Percentiles rank a stretch among this genome's conserved stretches.
Conservation (phyloP, 177 flowering plant species). For the Vitis hybrid region DNA sequence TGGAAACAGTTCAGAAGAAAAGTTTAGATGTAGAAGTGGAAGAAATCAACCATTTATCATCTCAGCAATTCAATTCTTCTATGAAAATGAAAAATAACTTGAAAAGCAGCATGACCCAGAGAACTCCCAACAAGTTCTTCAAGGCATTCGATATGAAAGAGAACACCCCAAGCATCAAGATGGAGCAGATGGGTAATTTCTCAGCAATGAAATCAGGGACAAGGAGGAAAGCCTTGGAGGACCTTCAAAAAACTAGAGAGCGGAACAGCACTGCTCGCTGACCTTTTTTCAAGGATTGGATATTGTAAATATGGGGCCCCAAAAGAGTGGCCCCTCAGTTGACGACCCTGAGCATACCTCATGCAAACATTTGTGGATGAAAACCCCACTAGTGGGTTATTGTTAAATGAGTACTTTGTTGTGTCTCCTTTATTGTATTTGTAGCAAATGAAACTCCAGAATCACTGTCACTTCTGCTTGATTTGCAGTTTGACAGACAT, state of each 20-base stretch:
- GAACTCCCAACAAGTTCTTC: slow-evolving; percentile 13
- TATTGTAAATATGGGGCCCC: too few relatives aligned
- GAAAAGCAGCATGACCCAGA: slow-evolving; percentile 7
- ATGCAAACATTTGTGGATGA: not conserved
- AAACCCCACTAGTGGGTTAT: too few relatives aligned
- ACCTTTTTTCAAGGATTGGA: too few relatives aligned
- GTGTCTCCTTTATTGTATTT: too few relatives aligned
- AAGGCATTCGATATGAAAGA: slow-evolving; percentile 26
- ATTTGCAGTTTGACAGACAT: too few relatives aligned
- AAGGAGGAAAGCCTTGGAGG: slow-evolving; percentile 27
- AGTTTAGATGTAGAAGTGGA: not conserved
- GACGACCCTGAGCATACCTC: slow-evolving; percentile 9
- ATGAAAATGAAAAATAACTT: not conserved
- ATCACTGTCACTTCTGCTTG: too few relatives aligned
- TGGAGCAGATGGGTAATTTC: slow-evolving; percentile 7
- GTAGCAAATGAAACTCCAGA: too few relatives aligned
- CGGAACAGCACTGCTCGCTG: not conserved
- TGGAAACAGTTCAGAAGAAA: not conserved
- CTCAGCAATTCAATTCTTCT: slow-evolving; percentile 10
- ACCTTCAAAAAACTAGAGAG: slow-evolving; percentile 17
- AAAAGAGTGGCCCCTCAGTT: too few relatives aligned
- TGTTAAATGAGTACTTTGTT: too few relatives aligned
- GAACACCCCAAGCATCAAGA: slow-evolving; percentile 14
- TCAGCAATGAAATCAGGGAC: slow-evolving; percentile 12
- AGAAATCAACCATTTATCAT: not conserved